Evolutionary conservation across 73 alveolate species (phyloP), one percentile per base, ranked within the genome.

Genomic region (Blepharisma japonicum): DNA sequence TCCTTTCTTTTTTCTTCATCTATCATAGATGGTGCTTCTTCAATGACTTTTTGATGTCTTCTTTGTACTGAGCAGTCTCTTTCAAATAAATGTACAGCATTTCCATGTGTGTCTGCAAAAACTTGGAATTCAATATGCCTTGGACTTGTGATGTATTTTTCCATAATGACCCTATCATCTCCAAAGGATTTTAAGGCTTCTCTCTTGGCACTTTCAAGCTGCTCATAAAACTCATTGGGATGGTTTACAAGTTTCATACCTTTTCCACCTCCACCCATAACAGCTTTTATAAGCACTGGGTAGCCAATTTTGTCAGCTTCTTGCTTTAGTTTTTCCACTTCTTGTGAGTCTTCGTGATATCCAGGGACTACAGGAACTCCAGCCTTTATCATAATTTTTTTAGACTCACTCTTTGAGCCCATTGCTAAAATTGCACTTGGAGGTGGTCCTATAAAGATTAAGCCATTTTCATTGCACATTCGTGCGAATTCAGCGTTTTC

Each of bases 31-130:
- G 97, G 97, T 49, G 97, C 98, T 77, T 93, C 98, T 76, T 93
- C 98, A 56, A 93, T 86, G 45, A 93, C 96, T 81, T 95, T 95
- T 83, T 95, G 88, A 84, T 95, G 97, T 71, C 99, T 94, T 78
- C 97, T 92, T 76, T 95, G 90, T 39, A 95, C 96, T 0, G 97
- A 90, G 87, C 99, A 95, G 81, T 95, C 99, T 70, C 99, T 90
- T 79, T 95, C 99, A 71, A 85, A 90, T 47, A 95, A 81, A 85
- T 95, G 94, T 61, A 92, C 98, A 67, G 92, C 92, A 83, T 94
- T 94, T 1, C 96, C 96, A 71, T 92, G 96, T 20, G 92, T 93
- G 68, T 94, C 99, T 55, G 97, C 99, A 54, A 94, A 90, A 27
- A 94, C 94, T 68, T 92, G 89, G 8, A 87, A 93, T 83, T 90